Percentiles rank a stretch among this genome's conserved stretches.
phyloP scores from a whole-genome alignment of 192 early-diverging fungal species.

The Linnemannia exigua region DNA sequence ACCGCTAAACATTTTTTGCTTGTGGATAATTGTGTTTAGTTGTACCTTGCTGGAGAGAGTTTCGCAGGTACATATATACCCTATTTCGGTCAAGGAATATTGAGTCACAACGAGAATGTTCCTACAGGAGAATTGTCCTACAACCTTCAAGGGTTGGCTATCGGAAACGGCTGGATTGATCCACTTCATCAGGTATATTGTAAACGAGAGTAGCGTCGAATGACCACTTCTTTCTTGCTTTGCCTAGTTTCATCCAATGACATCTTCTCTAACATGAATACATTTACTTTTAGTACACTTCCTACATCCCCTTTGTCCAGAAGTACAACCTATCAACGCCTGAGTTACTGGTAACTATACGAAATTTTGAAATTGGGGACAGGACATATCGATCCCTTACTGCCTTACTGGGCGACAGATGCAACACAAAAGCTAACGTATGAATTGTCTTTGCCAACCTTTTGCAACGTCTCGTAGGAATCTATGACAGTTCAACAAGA shows the following conservation, averaged over 20 bases:
- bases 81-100: conserved; percentile 59
- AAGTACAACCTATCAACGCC: conserved; percentile 28
- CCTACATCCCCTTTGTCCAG: conserved; percentile 32
- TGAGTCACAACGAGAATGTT: conserved; percentile 52
- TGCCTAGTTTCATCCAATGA: background rate
- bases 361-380: too few relatives aligned
- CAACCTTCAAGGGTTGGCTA: conserved; percentile 68
- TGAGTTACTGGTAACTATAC: conserved; percentile 22
- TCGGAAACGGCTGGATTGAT: conserved; percentile 79
- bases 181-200: conserved; percentile 66
- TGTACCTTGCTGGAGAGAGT: conserved; percentile 76
- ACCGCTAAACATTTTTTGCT: background rate
- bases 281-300: conserved; percentile 25
- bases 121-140: conserved; percentile 37
- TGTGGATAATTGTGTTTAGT: conserved; percentile 26
- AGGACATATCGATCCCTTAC: too few relatives aligned
- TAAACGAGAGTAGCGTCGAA: background rate
- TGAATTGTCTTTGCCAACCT: too few relatives aligned
- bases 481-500: conserved; percentile 25
- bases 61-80: conserved; percentile 76
- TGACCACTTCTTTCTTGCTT: background rate
- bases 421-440: too few relatives aligned
- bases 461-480: background rate
- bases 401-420: too few relatives aligned
- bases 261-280: background rate